Conservation (phyloP, 2,329 filamentous ascomycete species). For the Cladosporium velox region DNA sequence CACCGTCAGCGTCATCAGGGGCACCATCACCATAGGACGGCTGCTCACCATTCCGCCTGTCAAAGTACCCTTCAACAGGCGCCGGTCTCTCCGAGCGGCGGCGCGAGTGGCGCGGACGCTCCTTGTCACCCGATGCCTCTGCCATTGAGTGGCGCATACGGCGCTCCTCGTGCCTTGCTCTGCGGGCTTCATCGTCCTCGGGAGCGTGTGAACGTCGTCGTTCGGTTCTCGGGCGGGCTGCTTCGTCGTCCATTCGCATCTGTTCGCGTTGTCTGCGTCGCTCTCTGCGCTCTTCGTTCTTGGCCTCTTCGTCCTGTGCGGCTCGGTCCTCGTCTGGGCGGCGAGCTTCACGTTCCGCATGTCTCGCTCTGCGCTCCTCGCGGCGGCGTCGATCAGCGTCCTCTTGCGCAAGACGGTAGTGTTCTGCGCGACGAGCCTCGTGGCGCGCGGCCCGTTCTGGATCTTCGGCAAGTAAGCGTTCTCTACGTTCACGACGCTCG, state of each 20-base stretch:
- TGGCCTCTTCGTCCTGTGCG: constrained; percentile 33
- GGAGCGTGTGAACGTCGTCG: constrained; percentile 30
- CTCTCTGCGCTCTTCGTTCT: constrained; percentile 32
- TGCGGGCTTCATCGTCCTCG: constrained; percentile 39
- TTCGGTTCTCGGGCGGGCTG: constrained; percentile 32
- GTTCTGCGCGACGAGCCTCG: constrained; percentile 20
- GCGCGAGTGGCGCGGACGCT: constrained; percentile 32
- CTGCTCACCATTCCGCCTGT: constrained; percentile 44
- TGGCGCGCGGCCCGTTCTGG: constrained; percentile 29
- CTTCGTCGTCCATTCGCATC: constrained; percentile 26
- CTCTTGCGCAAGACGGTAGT: constrained; percentile 13
- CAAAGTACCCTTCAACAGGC: constrained; percentile 47
- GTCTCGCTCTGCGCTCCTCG: constrained; percentile 31
- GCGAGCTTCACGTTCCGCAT: constrained; percentile 32
- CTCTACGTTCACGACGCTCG: constrained; percentile 38
- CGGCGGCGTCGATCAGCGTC: constrained; percentile 25
- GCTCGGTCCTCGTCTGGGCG: constrained; percentile 35
- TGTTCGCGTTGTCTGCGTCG: constrained; percentile 33
- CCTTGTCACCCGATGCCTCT: constrained; percentile 35
- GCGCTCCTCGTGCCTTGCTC: constrained; percentile 47
- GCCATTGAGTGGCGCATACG: constrained; percentile 43
- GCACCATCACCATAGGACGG: constrained; percentile 32
- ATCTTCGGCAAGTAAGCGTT: constrained; percentile 44
- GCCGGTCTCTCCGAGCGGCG: constrained; percentile 38
- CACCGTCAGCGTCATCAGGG: constrained; percentile 32